Conservation (phyloP, 805 yeast genomes). For the Ogataea methanolica region DNA sequence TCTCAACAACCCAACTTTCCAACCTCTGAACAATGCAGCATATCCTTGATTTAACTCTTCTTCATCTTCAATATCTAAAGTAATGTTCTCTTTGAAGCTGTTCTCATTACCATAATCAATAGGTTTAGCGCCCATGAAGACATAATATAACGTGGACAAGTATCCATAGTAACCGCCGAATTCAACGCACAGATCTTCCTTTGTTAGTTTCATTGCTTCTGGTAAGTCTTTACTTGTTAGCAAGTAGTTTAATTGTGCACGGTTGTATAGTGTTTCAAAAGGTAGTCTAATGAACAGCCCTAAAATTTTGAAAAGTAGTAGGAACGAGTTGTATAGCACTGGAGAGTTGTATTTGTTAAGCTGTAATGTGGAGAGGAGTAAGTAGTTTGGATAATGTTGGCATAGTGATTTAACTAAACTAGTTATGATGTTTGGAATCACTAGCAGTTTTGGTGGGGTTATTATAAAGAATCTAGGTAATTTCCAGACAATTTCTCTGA, state of each 20-base stretch:
- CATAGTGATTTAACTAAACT: slow-evolving; percentile 25
- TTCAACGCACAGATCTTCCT: slow-evolving; percentile 52
- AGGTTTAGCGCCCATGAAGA: slow-evolving; percentile 34
- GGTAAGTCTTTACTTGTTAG: slow-evolving; percentile 34
- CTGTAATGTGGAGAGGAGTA: slow-evolving; percentile 56
- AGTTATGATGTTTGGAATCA: slow-evolving; percentile 55
- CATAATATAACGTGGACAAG: slow-evolving; percentile 47
- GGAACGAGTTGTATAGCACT: slow-evolving; percentile 49
- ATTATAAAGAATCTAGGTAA: slow-evolving; percentile 41
- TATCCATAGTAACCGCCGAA: slow-evolving; percentile 54
- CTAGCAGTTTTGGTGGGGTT: slow-evolving; percentile 48
- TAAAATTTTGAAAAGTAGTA: slow-evolving; percentile 54
- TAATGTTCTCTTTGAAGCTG: slow-evolving; percentile 16
- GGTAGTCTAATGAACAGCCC: slow-evolving; percentile 80
- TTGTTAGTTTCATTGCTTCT: slow-evolving; percentile 38
- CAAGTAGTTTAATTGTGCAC: slow-evolving; percentile 75
- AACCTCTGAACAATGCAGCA: slow-evolving; percentile 72
- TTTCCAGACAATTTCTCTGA: slow-evolving; percentile 58
- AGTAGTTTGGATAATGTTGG: slow-evolving; percentile 41
- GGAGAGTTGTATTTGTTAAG: slow-evolving; percentile 67
- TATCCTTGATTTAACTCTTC: slow-evolving; percentile 41
- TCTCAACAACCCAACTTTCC: slow-evolving; percentile 83
- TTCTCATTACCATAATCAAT: slow-evolving; percentile 20
- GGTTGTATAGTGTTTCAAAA: slow-evolving; percentile 75
- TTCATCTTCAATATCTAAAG: slow-evolving; percentile 27